Conservation (phyloP, 2,329 filamentous ascomycete species). For the Pseudocercospora vitis region DNA sequence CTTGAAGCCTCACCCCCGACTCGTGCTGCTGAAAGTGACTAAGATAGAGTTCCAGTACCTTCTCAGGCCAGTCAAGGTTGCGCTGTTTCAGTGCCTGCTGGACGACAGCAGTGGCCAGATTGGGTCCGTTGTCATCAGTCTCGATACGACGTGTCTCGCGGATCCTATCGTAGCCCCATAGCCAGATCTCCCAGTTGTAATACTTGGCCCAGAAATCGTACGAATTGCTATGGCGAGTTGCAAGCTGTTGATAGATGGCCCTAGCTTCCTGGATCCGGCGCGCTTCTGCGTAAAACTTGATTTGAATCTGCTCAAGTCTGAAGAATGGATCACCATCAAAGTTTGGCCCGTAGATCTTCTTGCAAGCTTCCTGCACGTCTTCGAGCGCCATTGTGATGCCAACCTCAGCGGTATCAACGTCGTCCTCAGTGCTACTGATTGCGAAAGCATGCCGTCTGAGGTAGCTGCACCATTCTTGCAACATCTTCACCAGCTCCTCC, state of each 20-base stretch:
- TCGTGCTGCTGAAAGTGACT: slow-evolving; percentile 91
- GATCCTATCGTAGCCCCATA: slow-evolving; percentile 60
- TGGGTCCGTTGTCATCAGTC: slow-evolving; percentile 61
- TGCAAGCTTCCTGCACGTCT: slow-evolving; percentile 75
- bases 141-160: slow-evolving; percentile 53
- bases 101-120: slow-evolving; percentile 72
- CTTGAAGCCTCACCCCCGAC: slow-evolving; percentile 70
- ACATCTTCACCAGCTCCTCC: slow-evolving; percentile 84
- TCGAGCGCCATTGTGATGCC: slow-evolving; percentile 83
- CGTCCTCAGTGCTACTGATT: slow-evolving; percentile 70
- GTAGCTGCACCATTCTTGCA: slow-evolving; percentile 92
- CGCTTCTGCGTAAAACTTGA: slow-evolving; percentile 86
- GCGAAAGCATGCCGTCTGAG: slow-evolving; percentile 82
- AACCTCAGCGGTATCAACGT: slow-evolving; percentile 84
- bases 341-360: slow-evolving; percentile 70
- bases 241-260: slow-evolving; percentile 69
- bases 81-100: slow-evolving; percentile 64
- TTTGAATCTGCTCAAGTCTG: slow-evolving; percentile 84
- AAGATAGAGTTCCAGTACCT: slow-evolving; percentile 70
- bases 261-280: slow-evolving; percentile 75
- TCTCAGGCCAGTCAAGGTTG: slow-evolving; percentile 74
- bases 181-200: slow-evolving; percentile 86
- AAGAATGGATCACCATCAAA: slow-evolving; percentile 88
- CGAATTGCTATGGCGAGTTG: slow-evolving; percentile 68
- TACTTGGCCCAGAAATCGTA: slow-evolving; percentile 94